These are phyloP conservation scores for Scleroderma citrinum DNA, from an alignment of 768 basidiomycete species.

Conservation along the genomic window DNA sequence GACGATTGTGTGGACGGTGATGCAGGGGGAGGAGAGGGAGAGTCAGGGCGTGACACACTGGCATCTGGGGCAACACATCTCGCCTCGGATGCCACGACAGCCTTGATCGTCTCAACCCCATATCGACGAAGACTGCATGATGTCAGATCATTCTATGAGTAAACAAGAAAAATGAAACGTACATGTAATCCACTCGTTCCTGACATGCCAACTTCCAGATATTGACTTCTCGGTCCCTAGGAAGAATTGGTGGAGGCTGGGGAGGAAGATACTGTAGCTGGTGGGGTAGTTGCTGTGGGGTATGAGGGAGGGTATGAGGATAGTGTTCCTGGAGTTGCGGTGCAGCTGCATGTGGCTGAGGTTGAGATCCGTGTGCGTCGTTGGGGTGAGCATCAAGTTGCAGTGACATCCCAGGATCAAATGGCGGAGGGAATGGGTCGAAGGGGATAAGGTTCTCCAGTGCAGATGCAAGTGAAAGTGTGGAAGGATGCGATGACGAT, in stretches of 20 bases:
- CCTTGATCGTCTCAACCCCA: slow-evolving; percentile 28
- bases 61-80: slow-evolving; percentile 4
- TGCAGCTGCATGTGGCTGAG: slow-evolving; percentile 4
- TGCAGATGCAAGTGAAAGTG: slow-evolving; percentile 13
- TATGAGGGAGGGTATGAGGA: slow-evolving; percentile 19
- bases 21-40: too few species aligned
- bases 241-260: slow-evolving; percentile 21
- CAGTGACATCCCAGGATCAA: slow-evolving; percentile 14
- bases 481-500: background rate
- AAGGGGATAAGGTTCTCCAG: slow-evolving; percentile 26
- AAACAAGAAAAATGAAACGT: slow-evolving; percentile 6
- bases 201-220: slow-evolving; percentile 32
- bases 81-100: slow-evolving; percentile 26
- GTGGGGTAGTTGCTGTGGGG: slow-evolving; percentile 12
- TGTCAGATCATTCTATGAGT: background rate
- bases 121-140: slow-evolving; percentile 25
- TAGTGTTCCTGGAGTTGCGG: slow-evolving; percentile 19
- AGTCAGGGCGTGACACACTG: background rate
- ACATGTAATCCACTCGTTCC: slow-evolving; percentile 30
- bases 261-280: slow-evolving; percentile 23
- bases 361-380: background rate
- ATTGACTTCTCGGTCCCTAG: slow-evolving; percentile 30
- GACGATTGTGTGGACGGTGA: slow-evolving; percentile 2
- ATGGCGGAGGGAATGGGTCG: slow-evolving; percentile 15
- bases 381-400: slow-evolving; percentile 10